A percentile compares a stretch with the other conserved stretches of the same genome.
phyloP scores from a whole-genome alignment of 306 rosid species.

The Quillaja saponaria region DNA sequence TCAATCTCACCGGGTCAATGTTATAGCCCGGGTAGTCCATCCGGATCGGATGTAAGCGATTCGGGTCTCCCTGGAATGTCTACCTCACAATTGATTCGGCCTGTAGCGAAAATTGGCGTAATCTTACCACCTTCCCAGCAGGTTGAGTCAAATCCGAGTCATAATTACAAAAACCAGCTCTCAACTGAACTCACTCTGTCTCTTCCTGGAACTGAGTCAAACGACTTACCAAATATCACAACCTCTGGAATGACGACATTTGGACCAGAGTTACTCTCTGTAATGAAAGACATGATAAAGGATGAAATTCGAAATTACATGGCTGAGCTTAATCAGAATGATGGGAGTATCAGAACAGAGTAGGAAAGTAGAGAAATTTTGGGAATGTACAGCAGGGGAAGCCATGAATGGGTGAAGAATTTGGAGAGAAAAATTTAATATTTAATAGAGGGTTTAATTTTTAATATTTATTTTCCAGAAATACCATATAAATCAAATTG shows the following conservation, averaged over 20 bases:
- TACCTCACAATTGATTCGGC: background rate
- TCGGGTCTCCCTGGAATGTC: slow-evolving; percentile 22
- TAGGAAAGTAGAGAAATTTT: no score
- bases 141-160: slow-evolving; percentile 25
- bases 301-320: slow-evolving; percentile 54
- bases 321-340: slow-evolving; percentile 11
- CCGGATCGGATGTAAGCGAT: slow-evolving; percentile 53
- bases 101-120: slow-evolving; percentile 10
- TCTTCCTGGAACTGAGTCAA: slow-evolving; percentile 31
- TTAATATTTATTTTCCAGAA: no score
- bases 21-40: slow-evolving; percentile 35
- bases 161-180: slow-evolving; percentile 18
- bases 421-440: no score
- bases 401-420: no score
- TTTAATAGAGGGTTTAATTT: background rate
- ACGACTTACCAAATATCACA: background rate
- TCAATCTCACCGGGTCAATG: slow-evolving; percentile 15
- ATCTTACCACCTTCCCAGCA: slow-evolving; percentile 1
- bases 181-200: slow-evolving; percentile 47
- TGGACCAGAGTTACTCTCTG: slow-evolving; percentile 37
- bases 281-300: slow-evolving; percentile 48
- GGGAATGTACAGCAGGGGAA: no score
- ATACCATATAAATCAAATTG: background rate
- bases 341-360: no score
- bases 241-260: slow-evolving; percentile 7